Evolutionary conservation across 2,329 filamentous ascomycete genomes (phyloP).

Genomic region (Moelleriella libera): DNA sequence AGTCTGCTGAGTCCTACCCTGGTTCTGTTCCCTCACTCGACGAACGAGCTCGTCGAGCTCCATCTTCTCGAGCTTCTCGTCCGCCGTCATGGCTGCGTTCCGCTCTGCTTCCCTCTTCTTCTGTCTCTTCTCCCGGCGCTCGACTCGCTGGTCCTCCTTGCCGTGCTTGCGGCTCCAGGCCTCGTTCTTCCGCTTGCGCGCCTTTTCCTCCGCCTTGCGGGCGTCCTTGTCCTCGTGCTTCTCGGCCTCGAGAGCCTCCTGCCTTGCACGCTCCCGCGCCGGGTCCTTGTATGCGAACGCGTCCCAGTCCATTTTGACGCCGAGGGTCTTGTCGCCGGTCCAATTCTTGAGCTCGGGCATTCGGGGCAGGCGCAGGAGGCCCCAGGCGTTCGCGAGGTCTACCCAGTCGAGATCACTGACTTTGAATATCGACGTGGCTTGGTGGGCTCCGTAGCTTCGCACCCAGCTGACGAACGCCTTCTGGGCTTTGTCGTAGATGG

Average conservation of each 20-base stretch:
- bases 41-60: slow-evolving; percentile 52
- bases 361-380: slow-evolving; percentile 69
- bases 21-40: slow-evolving; percentile 46
- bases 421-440: slow-evolving; percentile 83
- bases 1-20: slow-evolving; percentile 17
- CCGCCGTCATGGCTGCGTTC: slow-evolving; percentile 52
- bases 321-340: slow-evolving; percentile 51
- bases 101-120: slow-evolving; percentile 50
- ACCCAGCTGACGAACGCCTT: slow-evolving; percentile 90
- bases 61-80: slow-evolving; percentile 47
- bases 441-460: slow-evolving; percentile 79
- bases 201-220: slow-evolving; percentile 23
- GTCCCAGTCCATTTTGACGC: slow-evolving; percentile 52
- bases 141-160: slow-evolving; percentile 46
- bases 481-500: slow-evolving; percentile 74
- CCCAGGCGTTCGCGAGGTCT: slow-evolving; percentile 71
- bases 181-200: slow-evolving; percentile 47
- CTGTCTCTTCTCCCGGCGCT: slow-evolving; percentile 49
- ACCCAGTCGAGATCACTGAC: slow-evolving; percentile 72
- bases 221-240: slow-evolving; percentile 22
- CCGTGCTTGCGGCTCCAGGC: slow-evolving; percentile 64
- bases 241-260: slow-evolving; percentile 37
- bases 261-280: slow-evolving; percentile 50
- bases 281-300: slow-evolving; percentile 60
- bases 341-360: slow-evolving; percentile 83